Evolutionary conservation across 148 eudicot genomes (phyloP), one percentile per base, ranked within the genome.

Genomic region (Persicaria tinctoria): DNA sequence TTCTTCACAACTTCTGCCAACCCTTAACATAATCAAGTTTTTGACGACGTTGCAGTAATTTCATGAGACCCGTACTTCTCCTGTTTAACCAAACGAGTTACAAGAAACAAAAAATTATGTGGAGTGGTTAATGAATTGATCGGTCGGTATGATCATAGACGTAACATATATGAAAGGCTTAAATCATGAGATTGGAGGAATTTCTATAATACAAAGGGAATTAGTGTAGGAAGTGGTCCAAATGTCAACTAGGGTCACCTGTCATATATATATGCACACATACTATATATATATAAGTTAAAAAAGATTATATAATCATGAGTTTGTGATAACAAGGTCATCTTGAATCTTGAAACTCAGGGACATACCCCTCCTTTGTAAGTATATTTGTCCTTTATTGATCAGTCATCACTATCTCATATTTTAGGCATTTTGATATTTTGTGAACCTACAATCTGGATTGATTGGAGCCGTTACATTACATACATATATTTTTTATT

Each of bases 261-360:
- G 70, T 64, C 47, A 64, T 64, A 41, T 8, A 62, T 13, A 45
- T 62, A 27, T 27, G 1, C 32, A 27, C 32, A 27, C 32, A 27
- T 27, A 27, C 41, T 32, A 32, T 32, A 32, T 32, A 23, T 23
- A 23, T 23, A 32, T 32, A 32, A 32, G 41, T 32, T 32, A 32
- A 32, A 32, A 62, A 13, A 63, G 68, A 62, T 45, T 62, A 63
- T 38, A 1, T 0, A 66, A 41, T 66, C 9, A 66, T 66, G 70
- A 66, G 6, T 41, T 14, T 66, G 70, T 66, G 70, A 66, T 66
- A 66, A 66, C 70, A 66, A 66, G 69, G 46, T 63, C 2, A 63
- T 63, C 69, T 63, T 23, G 17, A 11, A 63, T 63, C 69, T 63
- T 23, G 17, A 11, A 63, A 63, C 45, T 5, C 48, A 8, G 32